Evolutionary conservation across 352 stramenopile genomes (phyloP), one percentile per base, ranked within the genome.

Genomic region (Pythium myriotylum): DNA sequence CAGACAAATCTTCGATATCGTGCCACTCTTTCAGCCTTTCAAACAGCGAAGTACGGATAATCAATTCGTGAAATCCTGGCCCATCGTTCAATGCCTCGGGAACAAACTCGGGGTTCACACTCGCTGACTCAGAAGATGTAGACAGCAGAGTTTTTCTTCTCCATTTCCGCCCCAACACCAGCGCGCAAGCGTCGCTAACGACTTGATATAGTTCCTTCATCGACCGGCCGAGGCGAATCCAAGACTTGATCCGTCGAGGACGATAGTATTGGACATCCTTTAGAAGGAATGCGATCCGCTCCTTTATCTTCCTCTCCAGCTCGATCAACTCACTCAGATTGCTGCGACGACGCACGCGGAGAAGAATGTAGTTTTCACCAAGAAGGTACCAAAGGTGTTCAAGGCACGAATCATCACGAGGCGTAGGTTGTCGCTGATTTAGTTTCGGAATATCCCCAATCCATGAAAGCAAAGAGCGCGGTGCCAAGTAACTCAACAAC

Each of bases 151-250:
- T 33, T 5, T 22, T 43, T 17, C 54, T 61, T 29, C 42, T 75
- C 19, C 60, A 42, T n/a, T 86, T 69, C 17, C 74, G 65, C 14
- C 76, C 77, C 14, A 92, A 59, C 0, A 89, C 23, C 7, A 81
- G 69, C 0, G 74, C 72, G 55, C 82, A 86, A 3, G 80, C 81
- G 43, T 92, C 83, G 2, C 78, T 89, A 3, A 73, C 62, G 29
- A 78, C 70, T 35, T 91, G 79, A 54, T 89, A 89, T 9, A 90
- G 54, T 53, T 88, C 79, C 39, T 91, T 89, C 62, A 86, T 82
- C 9, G 79, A 84, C 37, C 84, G 77, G 20, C 79, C 81, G 5
- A 92, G 65, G 4, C 77, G 74, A 54, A 87, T 51, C 83, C 83
- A 92, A 2, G 83, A 89, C 57, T 84, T 73, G 40, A 88, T 71